These are phyloP conservation scores for Phlyctochytrium arcticum DNA, from an alignment of 192 early-diverging fungal genomes.

Conservation along the genomic window DNA sequence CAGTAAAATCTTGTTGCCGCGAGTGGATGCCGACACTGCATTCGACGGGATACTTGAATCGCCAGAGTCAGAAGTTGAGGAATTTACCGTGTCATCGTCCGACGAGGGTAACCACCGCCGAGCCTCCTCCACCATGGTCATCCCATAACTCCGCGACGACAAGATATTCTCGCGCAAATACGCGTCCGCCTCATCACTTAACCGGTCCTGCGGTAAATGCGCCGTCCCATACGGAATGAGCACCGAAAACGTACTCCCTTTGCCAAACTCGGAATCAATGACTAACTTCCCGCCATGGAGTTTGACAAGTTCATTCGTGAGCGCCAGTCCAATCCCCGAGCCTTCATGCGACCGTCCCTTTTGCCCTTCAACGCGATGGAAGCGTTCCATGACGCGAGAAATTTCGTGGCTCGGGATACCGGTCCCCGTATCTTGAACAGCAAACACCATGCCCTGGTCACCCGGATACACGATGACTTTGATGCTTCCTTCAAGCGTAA, in stretches of 20 bases:
- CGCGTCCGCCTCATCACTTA: neutral
- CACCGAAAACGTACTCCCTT: conserved; percentile 47
- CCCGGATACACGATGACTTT: conserved; percentile 16
- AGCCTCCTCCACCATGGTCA: conserved; percentile 22
- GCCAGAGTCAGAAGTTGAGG: conserved; percentile 1
- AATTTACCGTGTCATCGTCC: neutral
- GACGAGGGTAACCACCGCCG: conserved; percentile 6
- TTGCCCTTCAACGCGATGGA: conserved; percentile 53
- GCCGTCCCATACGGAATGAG: conserved; percentile 44
- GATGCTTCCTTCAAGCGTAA: conserved; percentile 37
- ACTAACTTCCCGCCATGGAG: conserved; percentile 47
- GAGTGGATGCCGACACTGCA: neutral
- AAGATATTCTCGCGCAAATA: neutral
- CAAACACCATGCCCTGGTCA: conserved; percentile 24
- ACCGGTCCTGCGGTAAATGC: conserved; percentile 39
- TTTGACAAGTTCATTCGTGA: conserved; percentile 52
- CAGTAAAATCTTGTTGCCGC: conserved; percentile 24
- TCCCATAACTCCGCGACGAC: conserved; percentile 1
- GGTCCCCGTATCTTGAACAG: conserved; percentile 38
- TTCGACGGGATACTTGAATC: conserved; percentile 2
- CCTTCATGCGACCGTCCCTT: conserved; percentile 55
- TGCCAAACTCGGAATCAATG: conserved; percentile 34
- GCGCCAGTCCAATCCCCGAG: conserved; percentile 54
- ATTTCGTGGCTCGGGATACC: conserved; percentile 51
- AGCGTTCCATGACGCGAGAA: conserved; percentile 50